Base-by-base conservation (phyloP, 2,329 filamentous ascomycete species). In the Chaetomium olivaceum region DNA sequence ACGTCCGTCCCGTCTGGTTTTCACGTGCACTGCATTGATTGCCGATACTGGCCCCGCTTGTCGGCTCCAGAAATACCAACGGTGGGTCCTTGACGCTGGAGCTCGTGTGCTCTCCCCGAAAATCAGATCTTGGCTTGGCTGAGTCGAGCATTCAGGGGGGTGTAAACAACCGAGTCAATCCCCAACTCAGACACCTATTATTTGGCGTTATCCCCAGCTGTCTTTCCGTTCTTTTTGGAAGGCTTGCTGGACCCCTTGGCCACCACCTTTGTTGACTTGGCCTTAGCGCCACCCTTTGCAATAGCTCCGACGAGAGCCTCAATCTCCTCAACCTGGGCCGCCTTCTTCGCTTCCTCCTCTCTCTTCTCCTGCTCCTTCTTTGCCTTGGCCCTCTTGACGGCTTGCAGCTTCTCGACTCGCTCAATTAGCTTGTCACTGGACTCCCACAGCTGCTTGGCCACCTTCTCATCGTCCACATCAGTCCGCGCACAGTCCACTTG, bases 361-460 rank as follows among this genome's bases (percentile, higher is more conserved):
- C 64, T 71, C 65, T 77, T 73, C 64, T 77, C 74, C 51, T 73
- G 65, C 54, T 67, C 70, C 73, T 77, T 75, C 73, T 80, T 83
- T 56, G 77, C 72, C 27, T 71, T 72, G 1, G 80, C 81, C 58
- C 81, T 74, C 71, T 83, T 85, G 58, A 86, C 79, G 9, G 93
- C 93, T 27, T 89, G 86, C 74, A 90, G 87, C 80, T 91, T 96
- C 78, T 98, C 93, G 16, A 89, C 85, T 71, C 85, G 85, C 76
- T 96, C 89, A 63, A 98, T 89, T 69, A 96, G 86, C 74, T 87
- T 87, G 73, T 97, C 93, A 74, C 91, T 97, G 65, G 91, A 88
- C 74, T 96, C 87, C 94, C 94, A 99, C 19, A 99, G 81, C 76
- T 89, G 87, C 83, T 96, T 93, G 65, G 92, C 93, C 33, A 91